Conservation (phyloP, 495 filamentous ascomycete species). For the Cercophora newfieldiana region DNA sequence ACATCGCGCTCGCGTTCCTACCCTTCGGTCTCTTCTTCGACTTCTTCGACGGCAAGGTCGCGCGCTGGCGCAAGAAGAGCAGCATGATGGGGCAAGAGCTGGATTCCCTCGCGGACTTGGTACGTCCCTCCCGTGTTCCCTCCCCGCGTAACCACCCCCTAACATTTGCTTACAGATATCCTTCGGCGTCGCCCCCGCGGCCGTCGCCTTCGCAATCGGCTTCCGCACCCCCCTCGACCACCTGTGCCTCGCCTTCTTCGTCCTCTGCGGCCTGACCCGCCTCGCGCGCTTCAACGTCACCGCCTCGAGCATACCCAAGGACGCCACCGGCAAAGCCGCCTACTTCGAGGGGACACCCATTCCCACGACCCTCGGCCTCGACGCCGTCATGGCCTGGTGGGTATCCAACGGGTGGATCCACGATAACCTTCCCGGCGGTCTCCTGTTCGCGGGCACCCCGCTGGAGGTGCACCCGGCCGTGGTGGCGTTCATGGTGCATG, state of each 20-base stretch:
- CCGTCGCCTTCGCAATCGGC: conserved; percentile 84
- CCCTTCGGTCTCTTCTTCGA: conserved; percentile 97
- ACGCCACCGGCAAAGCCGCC: conserved; percentile 81
- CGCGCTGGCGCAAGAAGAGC: conserved; percentile 92
- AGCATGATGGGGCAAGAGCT: conserved; percentile 97
- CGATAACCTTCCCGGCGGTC: conserved; percentile 71
- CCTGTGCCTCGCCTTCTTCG: conserved; percentile 81
- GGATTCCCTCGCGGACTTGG: conserved; percentile 94
- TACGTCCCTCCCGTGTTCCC: conserved; percentile 42
- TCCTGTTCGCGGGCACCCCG: conserved; percentile 60
- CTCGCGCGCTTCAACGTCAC: conserved; percentile 98
- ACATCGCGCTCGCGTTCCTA: conserved; percentile 81
- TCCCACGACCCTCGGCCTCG: conserved; percentile 80
- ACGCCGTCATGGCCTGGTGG: conserved; percentile 86
- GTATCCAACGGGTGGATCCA: conserved; percentile 75
- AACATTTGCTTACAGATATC: conserved; percentile 65
- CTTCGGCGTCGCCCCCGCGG: conserved; percentile 89
- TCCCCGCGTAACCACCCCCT: neutral
- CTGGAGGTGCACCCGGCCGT: conserved; percentile 89
- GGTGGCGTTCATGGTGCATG: conserved; percentile 76
- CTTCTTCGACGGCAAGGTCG: conserved; percentile 96
- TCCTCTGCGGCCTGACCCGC: conserved; percentile 91
- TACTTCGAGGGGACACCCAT: conserved; percentile 98
- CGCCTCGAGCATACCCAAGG: conserved; percentile 82
- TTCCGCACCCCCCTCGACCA: conserved; percentile 86